Evolutionary conservation across 2,329 filamentous ascomycete genomes (phyloP).

Genomic region (Fusarium pseudonygamai): DNA sequence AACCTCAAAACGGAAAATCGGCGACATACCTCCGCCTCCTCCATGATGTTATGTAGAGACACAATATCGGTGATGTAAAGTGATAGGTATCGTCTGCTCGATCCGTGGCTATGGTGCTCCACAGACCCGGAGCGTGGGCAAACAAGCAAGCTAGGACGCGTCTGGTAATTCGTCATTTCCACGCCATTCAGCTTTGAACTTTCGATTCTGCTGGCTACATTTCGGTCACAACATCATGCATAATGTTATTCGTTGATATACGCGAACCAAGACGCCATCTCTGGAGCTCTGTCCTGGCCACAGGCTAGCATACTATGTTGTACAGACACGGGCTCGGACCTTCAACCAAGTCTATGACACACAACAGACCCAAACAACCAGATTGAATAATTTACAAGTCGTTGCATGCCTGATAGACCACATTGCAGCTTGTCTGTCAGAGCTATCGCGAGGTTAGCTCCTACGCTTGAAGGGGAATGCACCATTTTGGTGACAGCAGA

Average conservation of each 20-base stretch:
- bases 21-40: background rate
- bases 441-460: background rate
- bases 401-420: background rate
- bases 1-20: background rate
- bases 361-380: background rate
- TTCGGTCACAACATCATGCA: background rate
- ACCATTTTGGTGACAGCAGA: background rate
- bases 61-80: background rate
- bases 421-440: background rate
- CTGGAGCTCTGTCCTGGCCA: background rate
- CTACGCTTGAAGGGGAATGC: background rate
- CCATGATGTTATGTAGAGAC: background rate
- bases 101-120: constrained; percentile 25
- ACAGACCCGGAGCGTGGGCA: constrained; percentile 39
- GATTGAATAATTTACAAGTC: background rate
- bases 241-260: constrained; percentile 23
- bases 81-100: constrained; percentile 12
- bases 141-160: constrained; percentile 19
- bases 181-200: background rate
- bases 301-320: background rate
- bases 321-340: background rate
- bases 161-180: background rate
- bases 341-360: background rate
- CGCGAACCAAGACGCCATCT: constrained; percentile 14
- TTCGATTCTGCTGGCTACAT: background rate